Base-by-base conservation (phyloP, 1,139 yeast species). In the Lodderomyces jiufengensis region DNA sequence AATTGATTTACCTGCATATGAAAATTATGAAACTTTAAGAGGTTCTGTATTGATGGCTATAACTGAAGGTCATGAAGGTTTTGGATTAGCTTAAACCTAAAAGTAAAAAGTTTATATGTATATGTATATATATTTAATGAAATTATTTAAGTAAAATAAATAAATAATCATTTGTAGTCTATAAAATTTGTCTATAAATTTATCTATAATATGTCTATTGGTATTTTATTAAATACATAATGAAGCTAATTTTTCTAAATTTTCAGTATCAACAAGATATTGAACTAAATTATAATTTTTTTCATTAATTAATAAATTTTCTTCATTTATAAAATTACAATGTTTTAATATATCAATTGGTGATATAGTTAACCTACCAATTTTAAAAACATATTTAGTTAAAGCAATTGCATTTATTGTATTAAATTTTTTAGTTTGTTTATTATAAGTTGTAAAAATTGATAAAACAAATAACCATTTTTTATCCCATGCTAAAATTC, bases 1-100 rank as follows among this genome's bases (percentile, higher is more conserved):
- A 61, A 73, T 94, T 43, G 96, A 88, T 57, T 66, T 94, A 40
- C 99, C 99, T 0, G 95, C 88, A 24, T 94, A 94, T 60, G 95
- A 84, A 39, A 78, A 83, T 9, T 92, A 92, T 54, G 96, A 88
- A 41, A 79, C 84, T 12, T 70, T 94, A 42, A 74, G 97, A 46
- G 84, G 86, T 3, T 80, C 95, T 1, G 61, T 94, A 42, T 63
- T 90, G 48, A 61, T 84, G 51, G 97, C 98, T 0, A 79, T 94
- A 12, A 85, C 90, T 20, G 98, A 92, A 59, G 98, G 98, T 11
- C 84, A 85, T 52, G 97, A 86, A 66, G 98, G 98, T 5, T 94
- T 94, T 63, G 98, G 97, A 5, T 75, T 85, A 55, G 94, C 90
- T 5, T 70, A 41, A 28, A 9, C 16, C 24, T 18, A 20, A 9